A percentile compares a stretch with the other conserved stretches of the same genome.
Evolutionary conservation across 169 alveolate species (phyloP).

Genomic region (Neospora caninum): DNA sequence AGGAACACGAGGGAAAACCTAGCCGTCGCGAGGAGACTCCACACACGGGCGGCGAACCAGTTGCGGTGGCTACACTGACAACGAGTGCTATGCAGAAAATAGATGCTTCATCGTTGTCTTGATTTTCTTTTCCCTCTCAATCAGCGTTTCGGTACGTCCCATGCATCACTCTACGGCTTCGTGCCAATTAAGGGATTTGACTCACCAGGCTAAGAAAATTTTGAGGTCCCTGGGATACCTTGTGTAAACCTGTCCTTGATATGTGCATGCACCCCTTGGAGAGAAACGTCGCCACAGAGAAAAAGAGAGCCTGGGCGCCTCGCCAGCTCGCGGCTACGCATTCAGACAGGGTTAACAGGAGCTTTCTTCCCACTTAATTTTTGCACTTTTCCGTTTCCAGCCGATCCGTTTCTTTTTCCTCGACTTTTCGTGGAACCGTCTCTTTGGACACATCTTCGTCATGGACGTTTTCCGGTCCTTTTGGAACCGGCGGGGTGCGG

Average conservation of each 20-base stretch:
- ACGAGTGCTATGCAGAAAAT: too few species aligned
- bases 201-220: too few species aligned
- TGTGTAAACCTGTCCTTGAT: background rate
- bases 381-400: background rate
- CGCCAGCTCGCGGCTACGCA: background rate
- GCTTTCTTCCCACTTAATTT: background rate
- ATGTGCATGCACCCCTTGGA: background rate
- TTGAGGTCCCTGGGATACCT: too few species aligned
- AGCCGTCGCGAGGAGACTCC: background rate
- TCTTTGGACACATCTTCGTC: background rate
- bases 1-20: background rate
- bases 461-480: constrained; percentile 11
- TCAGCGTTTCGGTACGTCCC: too few species aligned
- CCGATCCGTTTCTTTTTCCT: background rate
- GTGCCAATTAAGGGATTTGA: too few species aligned
- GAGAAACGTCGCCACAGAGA: background rate
- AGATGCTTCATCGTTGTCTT: too few species aligned
- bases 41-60: too few species aligned
- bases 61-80: too few species aligned
- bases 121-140: too few species aligned
- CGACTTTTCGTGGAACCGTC: background rate
- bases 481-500: constrained; percentile 18
- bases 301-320: background rate
- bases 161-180: too few species aligned
- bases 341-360: background rate